Evolutionary conservation across 129 eudicot species (phyloP).

Genomic region (Flaveria robusta): DNA sequence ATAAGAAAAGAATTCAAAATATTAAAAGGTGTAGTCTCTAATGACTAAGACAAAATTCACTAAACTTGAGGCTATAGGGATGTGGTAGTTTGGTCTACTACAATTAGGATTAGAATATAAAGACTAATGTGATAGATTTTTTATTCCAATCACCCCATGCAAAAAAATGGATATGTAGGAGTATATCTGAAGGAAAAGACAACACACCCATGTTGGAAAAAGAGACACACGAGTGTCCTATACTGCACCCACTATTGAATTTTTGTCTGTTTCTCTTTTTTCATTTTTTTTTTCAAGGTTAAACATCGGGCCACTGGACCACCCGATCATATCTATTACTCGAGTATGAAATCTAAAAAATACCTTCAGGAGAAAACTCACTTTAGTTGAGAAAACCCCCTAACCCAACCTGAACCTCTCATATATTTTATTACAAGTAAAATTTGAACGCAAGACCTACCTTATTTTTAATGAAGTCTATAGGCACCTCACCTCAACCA

Average conservation of each 20-base stretch:
- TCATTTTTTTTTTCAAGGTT: no score
- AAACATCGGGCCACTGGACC: no score
- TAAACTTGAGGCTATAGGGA: constrained; percentile 13
- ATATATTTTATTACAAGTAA: no score
- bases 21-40: constrained; percentile 14
- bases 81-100: constrained; percentile 24
- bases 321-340: no score
- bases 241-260: constrained; percentile 56
- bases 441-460: no score
- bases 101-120: not conserved
- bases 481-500: no score
- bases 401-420: no score
- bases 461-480: no score
- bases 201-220: constrained; percentile 45
- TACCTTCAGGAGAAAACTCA: no score
- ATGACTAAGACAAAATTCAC: constrained; percentile 15
- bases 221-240: constrained; percentile 47
- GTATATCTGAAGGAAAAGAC: constrained; percentile 45
- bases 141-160: constrained; percentile 46
- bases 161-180: constrained; percentile 32
- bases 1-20: constrained; percentile 19
- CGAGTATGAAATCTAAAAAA: no score
- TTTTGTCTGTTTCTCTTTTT: constrained; percentile 43
- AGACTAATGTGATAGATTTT: not conserved
- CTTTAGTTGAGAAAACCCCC: no score